A percentile compares a stretch with the other conserved stretches of the same genome.
phyloP scores from a whole-genome alignment of 441 rosid species.

The Biscutella laevigata region DNA sequence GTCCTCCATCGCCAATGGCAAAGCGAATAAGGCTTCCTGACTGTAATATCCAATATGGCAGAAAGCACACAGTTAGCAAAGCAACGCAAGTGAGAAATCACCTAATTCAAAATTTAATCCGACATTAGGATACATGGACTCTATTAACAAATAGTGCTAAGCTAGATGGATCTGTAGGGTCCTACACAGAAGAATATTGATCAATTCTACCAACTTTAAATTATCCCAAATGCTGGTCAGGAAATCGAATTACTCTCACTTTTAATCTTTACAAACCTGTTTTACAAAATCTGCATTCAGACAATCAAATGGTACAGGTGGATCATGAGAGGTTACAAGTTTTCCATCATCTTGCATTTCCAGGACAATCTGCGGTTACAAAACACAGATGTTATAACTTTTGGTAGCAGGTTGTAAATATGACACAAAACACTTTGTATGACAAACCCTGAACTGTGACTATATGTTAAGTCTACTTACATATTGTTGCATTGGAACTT shows the following conservation, averaged over 20 bases:
- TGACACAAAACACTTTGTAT: background rate
- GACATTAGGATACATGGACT: background rate
- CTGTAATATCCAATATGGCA: slow-evolving; percentile 34
- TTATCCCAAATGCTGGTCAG: background rate
- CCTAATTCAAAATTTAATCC: background rate
- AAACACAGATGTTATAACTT: background rate
- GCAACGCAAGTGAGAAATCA: slow-evolving; percentile 1
- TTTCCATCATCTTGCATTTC: slow-evolving; percentile 76
- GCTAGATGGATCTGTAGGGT: background rate
- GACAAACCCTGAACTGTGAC: background rate
- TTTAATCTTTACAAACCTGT: slow-evolving; percentile 36
- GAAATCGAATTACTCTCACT: too few relatives aligned
- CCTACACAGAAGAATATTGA: background rate
- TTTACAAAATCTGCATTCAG: slow-evolving; percentile 51
- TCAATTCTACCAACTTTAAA: background rate
- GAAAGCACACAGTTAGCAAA: slow-evolving; percentile 6
- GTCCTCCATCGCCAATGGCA: slow-evolving; percentile 60
- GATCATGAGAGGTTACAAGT: slow-evolving; percentile 79
- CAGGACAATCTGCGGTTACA: slow-evolving; percentile 57
- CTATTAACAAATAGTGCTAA: background rate
- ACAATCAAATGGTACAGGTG: slow-evolving; percentile 62
- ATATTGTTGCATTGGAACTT: slow-evolving; percentile 69
- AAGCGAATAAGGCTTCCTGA: slow-evolving; percentile 69
- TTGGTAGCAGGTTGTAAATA: background rate
- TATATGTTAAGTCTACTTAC: slow-evolving; percentile 27